phyloP scores from a whole-genome alignment of 306 rosid genomes.

The Fagus crenata region DNA sequence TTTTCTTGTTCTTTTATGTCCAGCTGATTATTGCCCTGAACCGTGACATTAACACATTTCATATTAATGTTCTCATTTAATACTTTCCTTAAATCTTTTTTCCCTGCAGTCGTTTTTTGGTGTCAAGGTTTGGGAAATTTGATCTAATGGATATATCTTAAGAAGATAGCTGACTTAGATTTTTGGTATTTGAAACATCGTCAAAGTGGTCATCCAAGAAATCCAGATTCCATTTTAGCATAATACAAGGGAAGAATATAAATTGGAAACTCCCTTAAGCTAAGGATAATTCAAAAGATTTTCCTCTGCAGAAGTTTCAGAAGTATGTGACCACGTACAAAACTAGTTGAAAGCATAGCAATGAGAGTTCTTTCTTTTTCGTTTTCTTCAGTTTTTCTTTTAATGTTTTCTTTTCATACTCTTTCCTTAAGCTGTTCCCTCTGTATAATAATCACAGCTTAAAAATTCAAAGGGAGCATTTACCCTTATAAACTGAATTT shows the following conservation, averaged over 20 bases:
- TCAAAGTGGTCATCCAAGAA: constrained; percentile 1
- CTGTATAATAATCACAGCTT: background rate
- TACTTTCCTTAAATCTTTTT: constrained; percentile 1
- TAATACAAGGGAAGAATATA: background rate
- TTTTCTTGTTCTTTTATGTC: background rate
- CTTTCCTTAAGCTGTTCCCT: background rate
- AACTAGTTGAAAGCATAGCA: background rate
- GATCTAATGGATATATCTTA: background rate
- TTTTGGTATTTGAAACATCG: constrained; percentile 14
- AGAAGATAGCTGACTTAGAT: constrained; percentile 12
- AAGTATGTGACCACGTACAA: background rate
- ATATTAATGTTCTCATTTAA: constrained; percentile 2
- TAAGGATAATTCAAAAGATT: background rate
- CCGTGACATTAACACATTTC: background rate
- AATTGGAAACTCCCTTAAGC: background rate
- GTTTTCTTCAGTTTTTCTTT: background rate
- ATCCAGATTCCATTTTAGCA: background rate
- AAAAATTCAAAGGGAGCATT: background rate
- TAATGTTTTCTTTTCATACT: background rate
- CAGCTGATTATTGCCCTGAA: background rate
- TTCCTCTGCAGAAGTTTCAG: background rate
- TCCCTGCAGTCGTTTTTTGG: constrained; percentile 37
- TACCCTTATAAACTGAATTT: background rate
- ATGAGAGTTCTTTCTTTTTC: background rate
- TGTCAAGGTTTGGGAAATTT: constrained; percentile 35